Evolutionary conservation across 129 eudicot genomes (phyloP).

Genomic region (Flaveria trinervia): DNA sequence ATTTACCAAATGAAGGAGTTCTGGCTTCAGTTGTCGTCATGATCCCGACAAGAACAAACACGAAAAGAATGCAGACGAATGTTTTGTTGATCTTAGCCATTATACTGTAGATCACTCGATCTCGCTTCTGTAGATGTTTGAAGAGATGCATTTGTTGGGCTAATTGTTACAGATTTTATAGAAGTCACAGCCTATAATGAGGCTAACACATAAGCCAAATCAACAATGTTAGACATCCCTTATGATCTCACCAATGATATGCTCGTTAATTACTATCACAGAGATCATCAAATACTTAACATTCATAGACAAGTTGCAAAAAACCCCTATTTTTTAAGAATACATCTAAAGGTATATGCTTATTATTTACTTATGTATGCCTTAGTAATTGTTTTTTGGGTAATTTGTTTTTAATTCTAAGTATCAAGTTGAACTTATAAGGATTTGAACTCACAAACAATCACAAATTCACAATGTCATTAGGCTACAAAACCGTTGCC

Average conservation of each 20-base stretch:
- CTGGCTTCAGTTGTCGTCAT: conserved; percentile 16
- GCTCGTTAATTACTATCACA: neutral
- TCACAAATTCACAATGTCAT: too few relatives aligned
- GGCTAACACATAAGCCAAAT: conserved; percentile 9
- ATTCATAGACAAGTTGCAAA: neutral
- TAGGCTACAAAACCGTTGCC: too few relatives aligned
- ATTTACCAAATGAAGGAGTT: conserved; percentile 1
- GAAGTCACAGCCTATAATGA: conserved; percentile 20
- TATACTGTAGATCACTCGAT: neutral
- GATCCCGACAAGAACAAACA: conserved; percentile 22
- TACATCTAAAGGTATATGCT: neutral
- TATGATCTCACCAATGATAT: conserved; percentile 23
- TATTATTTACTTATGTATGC: neutral
- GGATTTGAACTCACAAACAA: too few relatives aligned
- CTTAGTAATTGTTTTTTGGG: too few relatives aligned
- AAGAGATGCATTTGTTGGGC: conserved; percentile 25
- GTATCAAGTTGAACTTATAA: too few relatives aligned
- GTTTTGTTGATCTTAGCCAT: conserved; percentile 26
- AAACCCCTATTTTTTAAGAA: neutral
- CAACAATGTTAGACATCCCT: conserved; percentile 4
- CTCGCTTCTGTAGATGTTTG: neutral
- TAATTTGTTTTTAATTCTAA: too few relatives aligned
- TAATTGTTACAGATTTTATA: conserved; percentile 28
- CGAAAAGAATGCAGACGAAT: conserved; percentile 11
- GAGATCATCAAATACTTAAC: neutral